Evolutionary conservation across 805 yeast species (phyloP), one percentile per base, ranked within the genome.

Genomic region (Hermanozyma aechmeae): DNA sequence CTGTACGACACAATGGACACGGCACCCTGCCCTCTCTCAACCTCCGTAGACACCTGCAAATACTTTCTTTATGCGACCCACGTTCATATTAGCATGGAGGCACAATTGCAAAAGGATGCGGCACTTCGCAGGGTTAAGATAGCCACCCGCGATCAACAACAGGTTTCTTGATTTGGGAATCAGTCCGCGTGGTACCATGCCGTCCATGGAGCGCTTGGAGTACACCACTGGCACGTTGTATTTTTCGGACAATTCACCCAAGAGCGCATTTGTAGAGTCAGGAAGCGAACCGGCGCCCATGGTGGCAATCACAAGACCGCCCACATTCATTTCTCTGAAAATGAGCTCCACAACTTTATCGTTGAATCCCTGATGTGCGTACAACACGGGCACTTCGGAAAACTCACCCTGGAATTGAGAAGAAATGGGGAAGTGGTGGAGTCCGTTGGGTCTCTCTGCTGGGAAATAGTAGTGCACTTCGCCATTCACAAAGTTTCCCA

Each of bases 271-370:
- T 2, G 77, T 70, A 11, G 46, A 53, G 4, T 65, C 69, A 15
- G 73, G 61, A 51, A 77, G 49, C 2, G 80, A 72, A 1, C 85
- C 85, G 1, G 84, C 81, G 21, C 85, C 85, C 67, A 76, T 70
- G 2, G 81, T 73, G 1, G 84, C 85, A 28, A 77, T 53, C 1
- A 78, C 75, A 11, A 78, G 45, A 5, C 83, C 85, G 24, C 62
- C 59, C 15, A 65, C 64, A 15, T 51, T 51, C 40, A 69, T 43
- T 13, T 63, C 58, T 17, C 62, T 61, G 6, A 69, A 60, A 0
- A 71, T 64, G 11, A 73, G 37, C 18, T 61, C 61, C 4, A 77
- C 56, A 11, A 76, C 34, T 26, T 57, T 56, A 19, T 69, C 56
- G 31, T 71, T 65, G 38, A 77, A 61, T 1, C 78, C 73, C 47